A percentile compares a stretch with the other conserved stretches of the same genome.
phyloP scores from a whole-genome alignment of 495 filamentous ascomycete genomes.

The Tuber magnatum region DNA sequence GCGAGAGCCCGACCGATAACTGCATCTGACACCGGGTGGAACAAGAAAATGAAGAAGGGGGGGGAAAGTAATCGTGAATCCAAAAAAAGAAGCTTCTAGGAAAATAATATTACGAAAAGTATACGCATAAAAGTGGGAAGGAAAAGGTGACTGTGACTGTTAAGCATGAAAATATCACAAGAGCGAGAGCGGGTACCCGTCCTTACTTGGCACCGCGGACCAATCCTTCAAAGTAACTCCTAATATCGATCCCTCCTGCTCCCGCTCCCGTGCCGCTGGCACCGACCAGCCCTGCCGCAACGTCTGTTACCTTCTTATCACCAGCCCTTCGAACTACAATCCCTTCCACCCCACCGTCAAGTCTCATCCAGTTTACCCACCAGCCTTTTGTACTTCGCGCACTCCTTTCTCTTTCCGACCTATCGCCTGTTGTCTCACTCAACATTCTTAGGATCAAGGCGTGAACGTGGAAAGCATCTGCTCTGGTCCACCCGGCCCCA shows the following conservation, averaged over 20 bases:
- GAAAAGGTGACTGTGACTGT: neutral
- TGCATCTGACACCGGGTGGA: neutral
- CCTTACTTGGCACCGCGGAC: slow-evolving; percentile 28
- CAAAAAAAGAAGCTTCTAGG: neutral
- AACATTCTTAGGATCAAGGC: slow-evolving; percentile 74
- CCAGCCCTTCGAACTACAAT: slow-evolving; percentile 34
- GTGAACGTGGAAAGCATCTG: slow-evolving; percentile 88
- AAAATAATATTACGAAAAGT: neutral
- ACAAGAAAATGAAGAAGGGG: neutral
- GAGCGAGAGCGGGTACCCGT: slow-evolving; percentile 17
- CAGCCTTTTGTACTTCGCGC: slow-evolving; percentile 86
- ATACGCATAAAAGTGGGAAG: neutral
- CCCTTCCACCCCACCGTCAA: slow-evolving; percentile 31
- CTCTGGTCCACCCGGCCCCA: slow-evolving; percentile 56
- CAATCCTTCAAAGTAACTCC: slow-evolving; percentile 52
- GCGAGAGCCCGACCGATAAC: neutral
- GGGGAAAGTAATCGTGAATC: neutral
- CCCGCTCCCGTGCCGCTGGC: slow-evolving; percentile 12
- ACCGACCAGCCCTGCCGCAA: slow-evolving; percentile 14
- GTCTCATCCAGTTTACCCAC: slow-evolving; percentile 90
- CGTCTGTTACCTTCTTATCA: slow-evolving; percentile 29
- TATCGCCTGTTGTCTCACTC: slow-evolving; percentile 52
- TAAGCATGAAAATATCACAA: neutral
- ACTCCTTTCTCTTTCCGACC: slow-evolving; percentile 69
- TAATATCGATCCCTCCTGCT: slow-evolving; percentile 37